Evolutionary conservation across 164 flowering plant genomes (phyloP).

Genomic region (Aristolochia californica): DNA sequence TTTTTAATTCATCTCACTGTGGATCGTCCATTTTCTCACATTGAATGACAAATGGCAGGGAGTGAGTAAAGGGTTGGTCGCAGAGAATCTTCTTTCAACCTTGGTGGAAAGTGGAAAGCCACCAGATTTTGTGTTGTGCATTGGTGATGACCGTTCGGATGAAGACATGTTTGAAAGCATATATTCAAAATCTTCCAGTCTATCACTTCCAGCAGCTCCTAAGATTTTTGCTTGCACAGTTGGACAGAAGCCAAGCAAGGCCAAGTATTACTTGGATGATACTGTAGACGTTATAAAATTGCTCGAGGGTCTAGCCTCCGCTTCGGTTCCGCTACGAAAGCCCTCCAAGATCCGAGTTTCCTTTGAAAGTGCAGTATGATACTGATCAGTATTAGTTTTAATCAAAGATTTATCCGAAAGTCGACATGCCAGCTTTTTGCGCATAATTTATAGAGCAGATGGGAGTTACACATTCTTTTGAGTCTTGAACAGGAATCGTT

Average conservation of each 20-base stretch:
- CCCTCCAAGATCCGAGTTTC: constrained; percentile 1
- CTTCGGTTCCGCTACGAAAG: constrained; percentile 1
- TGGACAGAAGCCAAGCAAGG: constrained; percentile 15
- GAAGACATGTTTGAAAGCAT: constrained; percentile 20
- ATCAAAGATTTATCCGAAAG: too few relatives aligned
- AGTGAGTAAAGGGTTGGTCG: constrained; percentile 13
- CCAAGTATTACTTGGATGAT: constrained; percentile 13
- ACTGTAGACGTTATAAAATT: constrained; percentile 8
- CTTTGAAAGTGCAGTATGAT: constrained; percentile 8
- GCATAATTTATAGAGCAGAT: background rate
- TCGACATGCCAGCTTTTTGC: background rate
- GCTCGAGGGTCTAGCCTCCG: constrained; percentile 9
- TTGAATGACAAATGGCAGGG: constrained; percentile 7
- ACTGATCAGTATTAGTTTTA: background rate
- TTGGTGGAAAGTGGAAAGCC: constrained; percentile 9
- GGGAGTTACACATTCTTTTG: background rate
- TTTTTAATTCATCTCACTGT: background rate
- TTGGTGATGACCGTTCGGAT: constrained; percentile 17
- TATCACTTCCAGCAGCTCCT: background rate
- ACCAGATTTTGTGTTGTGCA: constrained; percentile 17
- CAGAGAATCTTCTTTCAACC: constrained; percentile 13
- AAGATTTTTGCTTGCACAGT: constrained; percentile 13
- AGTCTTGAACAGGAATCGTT: too few relatives aligned
- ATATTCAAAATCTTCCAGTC: constrained; percentile 2
- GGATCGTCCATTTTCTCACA: background rate